Conservation (phyloP, 352 stramenopile genomes). For the Globisporangium parvum region DNA sequence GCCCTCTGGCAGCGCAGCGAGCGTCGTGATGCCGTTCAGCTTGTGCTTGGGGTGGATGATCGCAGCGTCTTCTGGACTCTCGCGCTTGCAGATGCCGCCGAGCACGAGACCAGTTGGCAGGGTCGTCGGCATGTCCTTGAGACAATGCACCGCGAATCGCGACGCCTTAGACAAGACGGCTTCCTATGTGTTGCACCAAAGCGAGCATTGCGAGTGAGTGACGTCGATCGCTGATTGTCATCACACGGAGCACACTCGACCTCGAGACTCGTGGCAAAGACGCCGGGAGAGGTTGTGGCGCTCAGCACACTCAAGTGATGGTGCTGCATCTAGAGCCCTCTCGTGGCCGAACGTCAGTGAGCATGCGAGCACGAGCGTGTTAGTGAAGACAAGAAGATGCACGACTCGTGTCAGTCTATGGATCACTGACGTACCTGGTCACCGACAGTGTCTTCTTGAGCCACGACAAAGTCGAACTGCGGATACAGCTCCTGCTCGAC, state of each 20-base stretch:
- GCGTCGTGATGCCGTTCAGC: conserved; percentile 40
- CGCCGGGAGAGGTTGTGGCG: conserved; percentile 49
- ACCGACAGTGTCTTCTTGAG: conserved; percentile 73
- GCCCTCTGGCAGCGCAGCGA: conserved; percentile 55
- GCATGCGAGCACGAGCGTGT: too few species aligned
- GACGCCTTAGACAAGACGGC: conserved; percentile 52
- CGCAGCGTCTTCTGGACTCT: conserved; percentile 75
- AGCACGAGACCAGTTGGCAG: conserved; percentile 76
- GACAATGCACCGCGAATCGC: conserved; percentile 82
- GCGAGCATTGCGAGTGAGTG: not conserved
- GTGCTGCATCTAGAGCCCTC: conserved; percentile 33
- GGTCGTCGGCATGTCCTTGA: conserved; percentile 88
- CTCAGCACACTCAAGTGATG: conserved; percentile 72
- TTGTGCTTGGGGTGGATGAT: conserved; percentile 85
- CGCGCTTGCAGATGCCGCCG: conserved; percentile 73
- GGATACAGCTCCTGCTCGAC: conserved; percentile 55
- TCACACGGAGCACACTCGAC: conserved; percentile 1
- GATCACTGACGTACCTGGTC: conserved; percentile 36
- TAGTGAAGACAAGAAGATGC: not conserved
- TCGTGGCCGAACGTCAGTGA: too few species aligned
- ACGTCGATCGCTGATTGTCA: too few species aligned
- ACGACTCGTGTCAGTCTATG: too few species aligned
- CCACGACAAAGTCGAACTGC: conserved; percentile 65
- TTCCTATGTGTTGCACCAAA: conserved; percentile 20
- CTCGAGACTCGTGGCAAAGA: conserved; percentile 90